Conservation (phyloP, 2,329 filamentous ascomycete genomes). For the Ophioceras dolichostomum region DNA sequence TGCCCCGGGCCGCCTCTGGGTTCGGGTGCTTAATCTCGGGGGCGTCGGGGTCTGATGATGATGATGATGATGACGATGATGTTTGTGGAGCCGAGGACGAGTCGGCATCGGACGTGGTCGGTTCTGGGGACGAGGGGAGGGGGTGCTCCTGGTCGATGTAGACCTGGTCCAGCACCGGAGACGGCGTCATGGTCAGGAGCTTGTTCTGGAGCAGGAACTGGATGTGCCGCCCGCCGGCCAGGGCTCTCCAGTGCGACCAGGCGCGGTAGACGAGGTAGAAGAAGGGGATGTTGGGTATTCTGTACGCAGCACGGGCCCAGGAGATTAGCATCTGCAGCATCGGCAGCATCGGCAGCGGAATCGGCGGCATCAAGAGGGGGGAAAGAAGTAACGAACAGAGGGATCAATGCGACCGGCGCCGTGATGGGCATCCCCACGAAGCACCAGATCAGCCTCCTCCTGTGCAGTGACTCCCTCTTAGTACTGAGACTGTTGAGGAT, state of each 20-base stretch:
- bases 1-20: conserved; percentile 4
- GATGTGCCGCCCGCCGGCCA: conserved; percentile 74
- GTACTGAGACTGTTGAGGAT: conserved; percentile 62
- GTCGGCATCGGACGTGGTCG: conserved; percentile 11
- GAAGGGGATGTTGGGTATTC: conserved; percentile 88
- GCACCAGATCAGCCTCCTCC: conserved; percentile 67
- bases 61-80: no score
- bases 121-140: conserved; percentile 13
- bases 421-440: conserved; percentile 73
- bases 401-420: conserved; percentile 70
- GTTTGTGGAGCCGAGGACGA: no score
- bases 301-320: conserved; percentile 28
- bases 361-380: background rate
- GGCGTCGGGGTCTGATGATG: conserved; percentile 9
- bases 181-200: conserved; percentile 54
- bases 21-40: conserved; percentile 7
- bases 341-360: no score
- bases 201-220: conserved; percentile 68
- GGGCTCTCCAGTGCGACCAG: conserved; percentile 83
- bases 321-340: background rate
- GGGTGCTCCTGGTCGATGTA: conserved; percentile 36
- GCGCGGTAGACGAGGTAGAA: conserved; percentile 89
- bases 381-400: conserved; percentile 50
- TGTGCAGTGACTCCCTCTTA: conserved; percentile 70
- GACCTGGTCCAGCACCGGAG: conserved; percentile 57